Evolutionary conservation across 2,329 filamentous ascomycete genomes (phyloP).

Genomic region (Penicillium italicum): DNA sequence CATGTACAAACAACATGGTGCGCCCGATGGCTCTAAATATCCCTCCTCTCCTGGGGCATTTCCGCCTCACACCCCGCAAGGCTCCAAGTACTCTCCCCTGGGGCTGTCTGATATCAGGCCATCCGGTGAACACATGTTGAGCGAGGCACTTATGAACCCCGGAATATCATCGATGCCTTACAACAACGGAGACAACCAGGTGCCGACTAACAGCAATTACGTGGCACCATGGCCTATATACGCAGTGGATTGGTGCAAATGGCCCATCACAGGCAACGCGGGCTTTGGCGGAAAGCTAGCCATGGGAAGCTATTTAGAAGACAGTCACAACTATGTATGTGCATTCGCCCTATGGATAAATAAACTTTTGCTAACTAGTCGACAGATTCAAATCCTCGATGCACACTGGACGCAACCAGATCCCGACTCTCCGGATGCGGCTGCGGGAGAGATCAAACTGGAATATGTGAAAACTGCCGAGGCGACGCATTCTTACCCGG

Average conservation of each 20-base stretch:
- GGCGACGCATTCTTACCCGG: conserved; percentile 95
- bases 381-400: conserved; percentile 93
- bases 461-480: conserved; percentile 94
- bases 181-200: conserved; percentile 61
- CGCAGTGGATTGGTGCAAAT: conserved; percentile 99
- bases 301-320: conserved; percentile 92
- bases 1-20: conserved; percentile 60
- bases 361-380: conserved; percentile 15
- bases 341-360: conserved; percentile 31
- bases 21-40: conserved; percentile 66
- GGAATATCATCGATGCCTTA: conserved; percentile 51
- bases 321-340: conserved; percentile 90
- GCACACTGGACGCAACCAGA: conserved; percentile 71
- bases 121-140: conserved; percentile 74
- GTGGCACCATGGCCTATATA: conserved; percentile 93
- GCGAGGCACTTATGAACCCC: conserved; percentile 64
- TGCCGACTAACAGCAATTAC: conserved; percentile 79
- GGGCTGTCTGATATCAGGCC: conserved; percentile 90
- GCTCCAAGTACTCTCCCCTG: conserved; percentile 76
- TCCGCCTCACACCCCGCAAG: conserved; percentile 51
- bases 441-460: conserved; percentile 60
- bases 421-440: conserved; percentile 65
- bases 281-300: conserved; percentile 83
- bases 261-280: conserved; percentile 67
- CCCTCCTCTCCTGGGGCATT: conserved; percentile 48